A percentile compares a stretch with the other conserved stretches of the same genome.
These are phyloP conservation scores for Tuber magnatum DNA, from an alignment of 495 filamentous ascomycete species.

Conservation along the genomic window DNA sequence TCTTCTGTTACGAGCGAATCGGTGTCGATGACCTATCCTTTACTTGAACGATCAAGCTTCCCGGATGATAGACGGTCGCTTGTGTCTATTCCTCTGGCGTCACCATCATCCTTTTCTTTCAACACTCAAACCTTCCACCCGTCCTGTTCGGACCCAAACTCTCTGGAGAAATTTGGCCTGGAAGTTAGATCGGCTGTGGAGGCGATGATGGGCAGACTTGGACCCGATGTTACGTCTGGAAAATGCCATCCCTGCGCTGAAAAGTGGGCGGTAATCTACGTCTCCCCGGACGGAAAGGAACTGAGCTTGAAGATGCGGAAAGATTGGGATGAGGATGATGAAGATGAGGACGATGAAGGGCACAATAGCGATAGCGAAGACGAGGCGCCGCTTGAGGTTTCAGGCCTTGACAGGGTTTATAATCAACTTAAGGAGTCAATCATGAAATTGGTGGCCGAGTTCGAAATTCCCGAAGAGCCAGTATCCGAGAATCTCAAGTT, in stretches of 20 bases:
- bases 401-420: conserved; percentile 72
- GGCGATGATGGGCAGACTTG: conserved; percentile 58
- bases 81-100: conserved; percentile 33
- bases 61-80: conserved; percentile 40
- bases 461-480: conserved; percentile 58
- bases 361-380: conserved; percentile 63
- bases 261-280: conserved; percentile 66
- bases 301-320: conserved; percentile 66
- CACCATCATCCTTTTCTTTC: conserved; percentile 38
- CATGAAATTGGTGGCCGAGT: conserved; percentile 71
- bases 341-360: conserved; percentile 61
- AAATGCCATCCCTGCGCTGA: conserved; percentile 66
- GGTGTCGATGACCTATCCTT: conserved; percentile 57
- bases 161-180: conserved; percentile 43
- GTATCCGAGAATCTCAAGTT: conserved; percentile 28
- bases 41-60: conserved; percentile 48
- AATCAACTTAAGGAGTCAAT: conserved; percentile 77
- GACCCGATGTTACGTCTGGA: conserved; percentile 54
- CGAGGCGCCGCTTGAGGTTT: conserved; percentile 55
- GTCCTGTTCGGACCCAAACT: conserved; percentile 24
- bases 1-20: conserved; percentile 63
- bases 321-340: conserved; percentile 59
- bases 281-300: conserved; percentile 61
- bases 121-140: conserved; percentile 26
- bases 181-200: conserved; percentile 52